Percentiles rank a stretch among this genome's conserved stretches.
phyloP scores from a whole-genome alignment of 768 basidiomycete species.

The Suillus subalutaceus region DNA sequence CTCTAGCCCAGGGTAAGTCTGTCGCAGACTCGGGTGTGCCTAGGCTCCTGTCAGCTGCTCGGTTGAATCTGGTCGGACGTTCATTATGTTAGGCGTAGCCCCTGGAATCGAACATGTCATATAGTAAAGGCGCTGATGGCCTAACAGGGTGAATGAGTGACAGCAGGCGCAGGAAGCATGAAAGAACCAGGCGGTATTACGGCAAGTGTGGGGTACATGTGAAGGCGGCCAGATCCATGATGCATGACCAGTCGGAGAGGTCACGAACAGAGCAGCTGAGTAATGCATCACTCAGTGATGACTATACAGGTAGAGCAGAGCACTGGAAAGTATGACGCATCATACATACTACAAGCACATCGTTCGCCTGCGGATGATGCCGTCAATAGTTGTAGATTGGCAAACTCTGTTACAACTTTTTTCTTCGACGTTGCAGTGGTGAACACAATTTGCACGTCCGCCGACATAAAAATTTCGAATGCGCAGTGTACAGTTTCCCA shows the following conservation, averaged over 20 bases:
- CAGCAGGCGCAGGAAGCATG: neutral
- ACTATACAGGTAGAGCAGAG: neutral
- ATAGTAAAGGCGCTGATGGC: neutral
- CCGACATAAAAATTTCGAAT: neutral
- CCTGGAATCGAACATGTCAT: neutral
- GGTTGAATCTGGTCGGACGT: neutral
- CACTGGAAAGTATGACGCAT: neutral
- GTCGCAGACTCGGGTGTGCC: neutral
- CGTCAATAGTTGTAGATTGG: neutral
- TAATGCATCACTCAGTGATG: neutral
- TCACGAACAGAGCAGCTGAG: neutral
- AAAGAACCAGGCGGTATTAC: neutral
- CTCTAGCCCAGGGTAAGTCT: neutral
- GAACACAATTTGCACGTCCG: neutral
- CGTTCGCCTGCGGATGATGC: neutral
- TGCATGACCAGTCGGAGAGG: neutral
- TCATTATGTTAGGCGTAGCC: neutral
- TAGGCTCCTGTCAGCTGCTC: neutral
- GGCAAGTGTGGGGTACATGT: neutral
- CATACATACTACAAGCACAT: neutral
- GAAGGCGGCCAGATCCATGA: neutral
- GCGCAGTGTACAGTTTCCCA: neutral
- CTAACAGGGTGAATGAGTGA: neutral
- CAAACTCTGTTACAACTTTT: neutral
- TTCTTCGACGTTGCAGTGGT: neutral